These are phyloP conservation scores for Hamamelis virginiana DNA, from an alignment of 164 flowering plant species.

Conservation along the genomic window DNA sequence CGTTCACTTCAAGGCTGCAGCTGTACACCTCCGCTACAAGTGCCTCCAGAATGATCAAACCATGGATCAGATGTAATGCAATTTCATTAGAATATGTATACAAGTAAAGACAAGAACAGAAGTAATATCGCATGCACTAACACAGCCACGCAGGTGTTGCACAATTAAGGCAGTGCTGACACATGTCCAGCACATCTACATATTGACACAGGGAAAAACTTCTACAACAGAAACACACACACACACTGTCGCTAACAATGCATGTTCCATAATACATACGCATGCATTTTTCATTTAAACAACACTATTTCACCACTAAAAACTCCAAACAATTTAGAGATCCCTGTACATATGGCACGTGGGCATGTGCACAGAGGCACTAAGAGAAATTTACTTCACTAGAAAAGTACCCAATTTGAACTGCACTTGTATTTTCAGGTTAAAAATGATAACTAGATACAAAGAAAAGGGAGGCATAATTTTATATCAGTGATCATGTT, in stretches of 20 bases:
- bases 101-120: neutral
- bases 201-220: neutral
- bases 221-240: too few relatives aligned
- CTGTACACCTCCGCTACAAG: conserved; percentile 45
- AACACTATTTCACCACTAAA: neutral
- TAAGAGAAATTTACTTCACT: neutral
- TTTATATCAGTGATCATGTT: conserved; percentile 7
- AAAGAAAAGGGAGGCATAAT: conserved; percentile 5
- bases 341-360: neutral
- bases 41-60: conserved; percentile 65
- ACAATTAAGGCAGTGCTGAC: neutral
- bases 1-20: conserved; percentile 23
- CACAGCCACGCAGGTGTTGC: neutral
- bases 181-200: neutral
- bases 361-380: neutral
- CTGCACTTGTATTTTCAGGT: neutral
- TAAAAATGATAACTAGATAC: neutral
- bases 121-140: neutral
- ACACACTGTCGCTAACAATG: too few relatives aligned
- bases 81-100: conserved; percentile 32
- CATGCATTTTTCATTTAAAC: neutral
- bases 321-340: neutral
- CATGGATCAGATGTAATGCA: conserved; percentile 54
- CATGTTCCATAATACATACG: too few relatives aligned
- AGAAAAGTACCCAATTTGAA: neutral